Evolutionary conservation across 371 early-diverging fungal species (phyloP), one percentile per base, ranked within the genome.

Genomic region (Mortierella polycephala): DNA sequence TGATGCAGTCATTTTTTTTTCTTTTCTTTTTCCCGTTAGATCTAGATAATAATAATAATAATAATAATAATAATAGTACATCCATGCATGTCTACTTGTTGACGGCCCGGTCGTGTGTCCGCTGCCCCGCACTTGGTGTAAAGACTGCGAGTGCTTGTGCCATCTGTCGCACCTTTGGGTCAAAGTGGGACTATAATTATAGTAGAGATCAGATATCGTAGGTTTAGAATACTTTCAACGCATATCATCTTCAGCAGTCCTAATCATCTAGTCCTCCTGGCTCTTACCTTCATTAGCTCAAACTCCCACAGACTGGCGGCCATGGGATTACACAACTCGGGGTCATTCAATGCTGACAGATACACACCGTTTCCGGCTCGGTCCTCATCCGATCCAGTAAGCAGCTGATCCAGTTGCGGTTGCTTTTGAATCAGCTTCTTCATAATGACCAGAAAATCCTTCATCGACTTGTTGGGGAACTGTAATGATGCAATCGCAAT

Each of bases 251-350:
- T 58, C n/a, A 3, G 14, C 49, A 16, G 40, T 41, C 47, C 2
- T 10, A 13, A 18, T 40, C n/a, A 41, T 42, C 13, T 30, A 14
- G 11, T 14, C 14, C n/a, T 18, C 23, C 39, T 50, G 56, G 56
- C 23, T 45, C 21, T 74, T 87, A 92, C 92, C 88, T 89, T 85
- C 67, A 94, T 88, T 62, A 91, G 85, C 66, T 87, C 87, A 49
- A 95, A 81, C 74, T 97, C 97, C 85, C 93, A 96, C 47, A 96
- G 68, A 79, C 90, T 94, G 13, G 96, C 91, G 7, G 95, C 94
- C 83, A 95, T 93, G 6, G 98, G 96, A 70, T 97, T 97, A 77
- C 95, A 95, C 69, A 96, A 86, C 65, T 97, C 96, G 2, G 96
- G 95, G 69, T 97, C 97, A 71, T 95, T 91, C 69, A 96, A 72